These are phyloP conservation scores for Scedosporium apiospermum DNA, from an alignment of 2,329 filamentous ascomycete genomes.

Conservation along the genomic window DNA sequence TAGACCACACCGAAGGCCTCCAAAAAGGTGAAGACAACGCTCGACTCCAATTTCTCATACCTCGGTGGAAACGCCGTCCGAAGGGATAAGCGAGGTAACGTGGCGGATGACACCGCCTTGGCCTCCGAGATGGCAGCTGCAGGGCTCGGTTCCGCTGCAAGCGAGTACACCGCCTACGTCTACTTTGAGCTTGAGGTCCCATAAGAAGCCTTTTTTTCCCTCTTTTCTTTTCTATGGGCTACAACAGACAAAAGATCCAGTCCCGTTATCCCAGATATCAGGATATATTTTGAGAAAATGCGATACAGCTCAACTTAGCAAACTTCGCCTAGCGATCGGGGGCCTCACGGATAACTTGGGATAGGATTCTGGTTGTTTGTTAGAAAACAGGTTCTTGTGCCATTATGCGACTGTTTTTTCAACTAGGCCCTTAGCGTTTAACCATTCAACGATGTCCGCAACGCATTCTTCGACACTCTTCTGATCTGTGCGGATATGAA, in stretches of 20 bases:
- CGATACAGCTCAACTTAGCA: background rate
- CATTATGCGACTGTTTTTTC: background rate
- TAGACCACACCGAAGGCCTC: conserved; percentile 75
- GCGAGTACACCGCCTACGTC: conserved; percentile 91
- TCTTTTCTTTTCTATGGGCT: background rate
- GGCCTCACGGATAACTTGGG: background rate
- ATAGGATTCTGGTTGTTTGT: background rate
- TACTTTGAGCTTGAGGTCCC: conserved; percentile 90
- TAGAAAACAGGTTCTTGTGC: background rate
- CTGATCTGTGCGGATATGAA: conserved; percentile 76
- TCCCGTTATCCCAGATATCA: too few relatives aligned
- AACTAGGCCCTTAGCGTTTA: conserved; percentile 49
- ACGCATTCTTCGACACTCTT: conserved; percentile 84
- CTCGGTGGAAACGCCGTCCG: conserved; percentile 91
- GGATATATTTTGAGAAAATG: background rate
- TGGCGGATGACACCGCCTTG: conserved; percentile 73
- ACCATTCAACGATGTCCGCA: conserved; percentile 69
- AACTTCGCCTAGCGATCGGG: background rate
- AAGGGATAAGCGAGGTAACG: conserved; percentile 84
- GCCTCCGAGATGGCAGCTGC: conserved; percentile 78
- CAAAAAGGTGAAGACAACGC: conserved; percentile 66
- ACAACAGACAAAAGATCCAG: too few relatives aligned
- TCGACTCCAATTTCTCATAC: conserved; percentile 83
- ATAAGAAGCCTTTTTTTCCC: conserved; percentile 12
- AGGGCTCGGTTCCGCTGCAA: conserved; percentile 56